phyloP scores from a whole-genome alignment of 1,139 yeast genomes.

The Geotrichum australiense region DNA sequence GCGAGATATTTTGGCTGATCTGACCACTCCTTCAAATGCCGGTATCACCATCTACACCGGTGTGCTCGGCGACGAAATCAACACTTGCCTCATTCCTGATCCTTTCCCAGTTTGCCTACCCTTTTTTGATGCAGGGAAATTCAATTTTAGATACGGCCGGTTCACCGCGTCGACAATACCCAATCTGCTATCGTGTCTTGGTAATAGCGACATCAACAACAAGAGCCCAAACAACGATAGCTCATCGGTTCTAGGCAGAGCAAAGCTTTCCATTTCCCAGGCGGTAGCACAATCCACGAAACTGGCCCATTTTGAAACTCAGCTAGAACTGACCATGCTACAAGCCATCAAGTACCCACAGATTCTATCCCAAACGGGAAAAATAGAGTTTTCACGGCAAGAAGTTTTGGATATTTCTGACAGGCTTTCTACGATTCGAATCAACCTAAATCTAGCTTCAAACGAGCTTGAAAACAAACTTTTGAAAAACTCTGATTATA shows the following conservation, averaged over 20 bases:
- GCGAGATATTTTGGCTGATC: conserved; percentile 84
- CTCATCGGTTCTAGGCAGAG: conserved; percentile 92
- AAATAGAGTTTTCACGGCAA: conserved; percentile 67
- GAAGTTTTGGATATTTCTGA: conserved; percentile 85
- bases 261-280: conserved; percentile 86
- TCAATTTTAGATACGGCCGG: conserved; percentile 90
- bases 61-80: conserved; percentile 2
- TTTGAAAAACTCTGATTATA: too few species aligned
- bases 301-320: conserved; percentile 79
- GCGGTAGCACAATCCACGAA: conserved; percentile 96
- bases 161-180: conserved; percentile 93
- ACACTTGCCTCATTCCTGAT: conserved; percentile 3
- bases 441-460: conserved; percentile 89
- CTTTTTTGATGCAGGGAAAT: conserved; percentile 72
- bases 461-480: conserved; percentile 89
- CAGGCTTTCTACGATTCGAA: conserved; percentile 76
- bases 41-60: not conserved
- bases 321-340: conserved; percentile 76
- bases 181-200: too few species aligned
- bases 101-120: conserved; percentile 48
- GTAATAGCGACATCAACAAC: conserved; percentile 65
- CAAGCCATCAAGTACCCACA: conserved; percentile 85
- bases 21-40: conserved; percentile 65
- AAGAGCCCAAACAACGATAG: conserved; percentile 93
- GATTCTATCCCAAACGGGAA: conserved; percentile 82